Evolutionary conservation across 2,329 filamentous ascomycete species (phyloP).

Genomic region (Colletotrichum lindemuthianum): DNA sequence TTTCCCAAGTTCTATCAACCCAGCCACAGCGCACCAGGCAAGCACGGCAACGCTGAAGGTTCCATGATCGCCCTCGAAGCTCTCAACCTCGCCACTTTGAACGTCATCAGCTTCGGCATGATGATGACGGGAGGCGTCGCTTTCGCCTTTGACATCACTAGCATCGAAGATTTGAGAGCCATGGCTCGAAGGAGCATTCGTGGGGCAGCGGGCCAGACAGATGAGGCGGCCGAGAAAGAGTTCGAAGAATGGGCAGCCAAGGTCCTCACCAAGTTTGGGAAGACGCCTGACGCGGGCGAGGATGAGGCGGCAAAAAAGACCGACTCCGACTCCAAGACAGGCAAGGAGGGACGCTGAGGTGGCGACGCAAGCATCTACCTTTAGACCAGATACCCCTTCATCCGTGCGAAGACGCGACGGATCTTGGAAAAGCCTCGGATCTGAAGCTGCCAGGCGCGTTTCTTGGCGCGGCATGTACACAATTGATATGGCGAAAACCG

Average conservation of each 20-base stretch:
- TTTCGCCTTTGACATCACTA: slow-evolving; percentile 82
- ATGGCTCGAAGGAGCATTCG: slow-evolving; percentile 57
- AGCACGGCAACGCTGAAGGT: slow-evolving; percentile 65
- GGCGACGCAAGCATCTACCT: slow-evolving; percentile 29
- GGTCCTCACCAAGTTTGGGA: slow-evolving; percentile 62
- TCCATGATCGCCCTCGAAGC: slow-evolving; percentile 83
- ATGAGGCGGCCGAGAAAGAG: slow-evolving; percentile 67
- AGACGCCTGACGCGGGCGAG: slow-evolving; percentile 38
- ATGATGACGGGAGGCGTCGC: slow-evolving; percentile 78
- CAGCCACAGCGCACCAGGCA: slow-evolving; percentile 57
- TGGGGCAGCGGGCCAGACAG: slow-evolving; percentile 44
- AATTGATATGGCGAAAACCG: slow-evolving; percentile 25
- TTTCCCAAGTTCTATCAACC: slow-evolving; percentile 78
- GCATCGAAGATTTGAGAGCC: slow-evolving; percentile 70
- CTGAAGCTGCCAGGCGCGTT: slow-evolving; percentile 11
- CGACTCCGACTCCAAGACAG: slow-evolving; percentile 26
- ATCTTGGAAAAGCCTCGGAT: slow-evolving; percentile 16
- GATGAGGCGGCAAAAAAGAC: slow-evolving; percentile 7
- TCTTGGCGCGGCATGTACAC: slow-evolving; percentile 24
- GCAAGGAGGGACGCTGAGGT: slow-evolving; percentile 31
- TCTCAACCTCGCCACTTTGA: slow-evolving; percentile 86
- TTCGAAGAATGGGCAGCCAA: slow-evolving; percentile 70
- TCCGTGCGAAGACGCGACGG: slow-evolving; percentile 1
- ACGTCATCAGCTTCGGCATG: slow-evolving; percentile 80
- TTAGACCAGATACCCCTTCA: slow-evolving; percentile 10